phyloP scores from a whole-genome alignment of 768 basidiomycete genomes.

The Tulasnella calospora region DNA sequence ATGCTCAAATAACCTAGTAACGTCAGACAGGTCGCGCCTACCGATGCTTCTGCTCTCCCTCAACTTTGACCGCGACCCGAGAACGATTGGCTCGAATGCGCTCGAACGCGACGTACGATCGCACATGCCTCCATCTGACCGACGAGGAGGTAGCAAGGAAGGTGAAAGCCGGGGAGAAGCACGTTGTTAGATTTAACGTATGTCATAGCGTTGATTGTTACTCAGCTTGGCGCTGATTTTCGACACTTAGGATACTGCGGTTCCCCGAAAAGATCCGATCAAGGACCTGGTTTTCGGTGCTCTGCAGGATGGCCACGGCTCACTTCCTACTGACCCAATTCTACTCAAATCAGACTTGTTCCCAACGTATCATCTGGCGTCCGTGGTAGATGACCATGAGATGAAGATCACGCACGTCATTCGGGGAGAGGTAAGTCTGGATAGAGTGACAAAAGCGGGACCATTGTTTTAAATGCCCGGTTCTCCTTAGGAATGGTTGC shows the following conservation, averaged over 20 bases:
- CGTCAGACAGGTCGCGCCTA: constrained; percentile 81
- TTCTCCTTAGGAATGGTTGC: constrained; percentile 84
- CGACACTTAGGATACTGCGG: constrained; percentile 12
- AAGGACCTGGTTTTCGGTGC: constrained; percentile 72
- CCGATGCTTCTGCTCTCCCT: constrained; percentile 85
- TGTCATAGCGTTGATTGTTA: constrained; percentile 30
- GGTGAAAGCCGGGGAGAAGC: constrained; percentile 68
- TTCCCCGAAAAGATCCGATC: constrained; percentile 6
- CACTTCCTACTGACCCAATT: constrained; percentile 82
- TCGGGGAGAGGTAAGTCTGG: constrained; percentile 70
- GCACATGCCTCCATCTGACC: constrained; percentile 76
- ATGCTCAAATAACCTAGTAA: constrained; percentile 11
- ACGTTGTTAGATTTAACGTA: constrained; percentile 85
- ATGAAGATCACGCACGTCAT: constrained; percentile 97
- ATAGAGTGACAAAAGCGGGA: not conserved
- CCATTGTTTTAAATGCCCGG: not conserved
- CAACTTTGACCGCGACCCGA: constrained; percentile 61
- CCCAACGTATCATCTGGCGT: constrained; percentile 95
- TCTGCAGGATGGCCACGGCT: constrained; percentile 68
- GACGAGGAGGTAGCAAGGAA: constrained; percentile 78
- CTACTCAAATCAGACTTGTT: constrained; percentile 87
- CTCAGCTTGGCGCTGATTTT: not conserved
- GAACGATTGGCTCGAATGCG: constrained; percentile 66
- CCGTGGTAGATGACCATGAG: constrained; percentile 89
- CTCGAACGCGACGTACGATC: constrained; percentile 81